A percentile compares a stretch with the other conserved stretches of the same genome.
These are phyloP conservation scores for Puccinia hordei DNA, from an alignment of 1,284 basidiomycete species.

Conservation along the genomic window DNA sequence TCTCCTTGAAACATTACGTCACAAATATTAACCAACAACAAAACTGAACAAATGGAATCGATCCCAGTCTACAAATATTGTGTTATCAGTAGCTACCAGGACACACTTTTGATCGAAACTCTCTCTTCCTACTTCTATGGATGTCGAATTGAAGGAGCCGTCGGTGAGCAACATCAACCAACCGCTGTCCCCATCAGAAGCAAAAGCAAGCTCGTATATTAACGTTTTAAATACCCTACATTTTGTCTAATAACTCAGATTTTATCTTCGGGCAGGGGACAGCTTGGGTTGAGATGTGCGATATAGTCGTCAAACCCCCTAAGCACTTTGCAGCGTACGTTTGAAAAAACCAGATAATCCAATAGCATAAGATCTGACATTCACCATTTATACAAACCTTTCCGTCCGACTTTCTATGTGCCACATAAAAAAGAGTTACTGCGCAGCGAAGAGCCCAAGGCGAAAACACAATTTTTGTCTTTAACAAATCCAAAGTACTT, in stretches of 20 bases:
- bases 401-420: neutral
- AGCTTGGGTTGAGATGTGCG: constrained; percentile 29
- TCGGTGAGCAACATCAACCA: constrained; percentile 1
- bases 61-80: constrained; percentile 17
- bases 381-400: neutral
- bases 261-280: constrained; percentile 36
- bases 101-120: constrained; percentile 18
- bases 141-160: constrained; percentile 35
- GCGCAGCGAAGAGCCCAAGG: neutral
- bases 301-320: constrained; percentile 4
- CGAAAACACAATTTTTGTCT: neutral
- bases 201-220: neutral
- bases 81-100: constrained; percentile 38
- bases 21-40: neutral
- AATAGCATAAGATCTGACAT: neutral
- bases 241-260: neutral
- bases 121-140: constrained; percentile 1
- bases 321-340: neutral
- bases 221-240: too few species aligned
- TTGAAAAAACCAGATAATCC: too few species aligned
- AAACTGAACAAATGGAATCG: neutral
- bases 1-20: neutral
- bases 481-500: constrained; percentile 21
- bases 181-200: too few species aligned
- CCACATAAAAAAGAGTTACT: constrained; percentile 25